Conservation (phyloP, 176 grass and related monocot genomes). For the Aegilops speltoides region DNA sequence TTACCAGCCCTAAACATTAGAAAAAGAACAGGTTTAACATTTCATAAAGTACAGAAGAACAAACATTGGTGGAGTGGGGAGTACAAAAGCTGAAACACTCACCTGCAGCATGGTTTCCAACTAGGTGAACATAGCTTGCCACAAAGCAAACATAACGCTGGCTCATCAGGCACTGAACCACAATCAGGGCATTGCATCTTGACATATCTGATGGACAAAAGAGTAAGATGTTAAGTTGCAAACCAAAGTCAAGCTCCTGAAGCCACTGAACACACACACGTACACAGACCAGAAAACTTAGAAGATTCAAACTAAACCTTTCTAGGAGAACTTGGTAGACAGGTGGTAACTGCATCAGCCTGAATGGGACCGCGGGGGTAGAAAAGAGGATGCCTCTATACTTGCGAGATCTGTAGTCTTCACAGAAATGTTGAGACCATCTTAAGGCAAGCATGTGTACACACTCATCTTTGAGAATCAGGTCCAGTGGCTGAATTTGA, state of each 20-base stretch:
- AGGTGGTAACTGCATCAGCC: constrained; percentile 80
- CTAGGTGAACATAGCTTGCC: constrained; percentile 84
- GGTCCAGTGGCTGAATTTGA: constrained; percentile 69
- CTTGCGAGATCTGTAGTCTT: constrained; percentile 62
- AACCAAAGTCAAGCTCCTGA: neutral
- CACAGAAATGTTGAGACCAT: constrained; percentile 89
- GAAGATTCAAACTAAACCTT: constrained; percentile 30
- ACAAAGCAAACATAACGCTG: constrained; percentile 90
- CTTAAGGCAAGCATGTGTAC: constrained; percentile 62
- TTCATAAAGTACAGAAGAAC: constrained; percentile 29
- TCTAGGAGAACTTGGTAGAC: constrained; percentile 89
- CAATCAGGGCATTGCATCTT: constrained; percentile 85
- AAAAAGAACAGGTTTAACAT: constrained; percentile 17
- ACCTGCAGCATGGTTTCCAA: constrained; percentile 97
- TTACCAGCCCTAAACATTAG: constrained; percentile 62
- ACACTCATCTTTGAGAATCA: constrained; percentile 69
- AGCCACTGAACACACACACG: neutral
- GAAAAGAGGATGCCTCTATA: constrained; percentile 53
- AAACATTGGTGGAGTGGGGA: neutral
- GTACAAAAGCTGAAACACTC: constrained; percentile 15
- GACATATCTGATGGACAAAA: constrained; percentile 58
- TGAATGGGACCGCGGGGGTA: constrained; percentile 81
- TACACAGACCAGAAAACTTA: neutral
- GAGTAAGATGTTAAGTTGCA: neutral
- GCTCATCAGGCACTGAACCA: constrained; percentile 78